A percentile compares a stretch with the other conserved stretches of the same genome.
Conservation (phyloP, 345 rosid species). For the Eucalyptus lansdowneana region DNA sequence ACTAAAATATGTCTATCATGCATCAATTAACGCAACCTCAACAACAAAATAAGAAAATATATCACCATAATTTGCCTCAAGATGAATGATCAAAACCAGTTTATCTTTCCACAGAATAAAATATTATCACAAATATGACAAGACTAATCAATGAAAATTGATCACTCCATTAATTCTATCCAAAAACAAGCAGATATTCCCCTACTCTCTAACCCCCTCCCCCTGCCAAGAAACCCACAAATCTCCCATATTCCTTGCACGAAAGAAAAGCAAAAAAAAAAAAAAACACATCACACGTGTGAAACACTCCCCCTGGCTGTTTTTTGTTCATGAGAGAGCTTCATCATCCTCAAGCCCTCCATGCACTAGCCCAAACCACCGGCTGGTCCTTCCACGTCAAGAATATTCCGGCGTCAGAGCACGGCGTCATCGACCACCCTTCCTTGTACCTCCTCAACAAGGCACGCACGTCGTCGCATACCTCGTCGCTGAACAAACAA, state of each 20-base stretch:
- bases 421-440: constrained; percentile 80
- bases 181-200: background rate
- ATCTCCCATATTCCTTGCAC: background rate
- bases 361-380: constrained; percentile 96
- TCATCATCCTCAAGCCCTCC: constrained; percentile 41
- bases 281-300: background rate
- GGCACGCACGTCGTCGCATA: constrained; percentile 82
- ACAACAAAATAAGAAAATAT: background rate
- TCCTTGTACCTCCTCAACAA: constrained; percentile 90
- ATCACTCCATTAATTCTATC: background rate
- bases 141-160: background rate
- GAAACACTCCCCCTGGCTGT: background rate
- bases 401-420: constrained; percentile 74
- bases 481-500: constrained; percentile 62
- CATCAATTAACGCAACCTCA: background rate
- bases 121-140: background rate
- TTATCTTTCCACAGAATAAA: background rate
- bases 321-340: background rate
- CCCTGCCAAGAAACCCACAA: background rate
- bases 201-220: background rate
- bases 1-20: background rate
- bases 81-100: background rate
- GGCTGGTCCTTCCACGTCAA: constrained; percentile 90
- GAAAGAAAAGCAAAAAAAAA: background rate
- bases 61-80: background rate